Percentiles rank a stretch among this genome's conserved stretches.
Conservation (phyloP, 495 filamentous ascomycete genomes). For the Hypoxylon fragiforme region DNA sequence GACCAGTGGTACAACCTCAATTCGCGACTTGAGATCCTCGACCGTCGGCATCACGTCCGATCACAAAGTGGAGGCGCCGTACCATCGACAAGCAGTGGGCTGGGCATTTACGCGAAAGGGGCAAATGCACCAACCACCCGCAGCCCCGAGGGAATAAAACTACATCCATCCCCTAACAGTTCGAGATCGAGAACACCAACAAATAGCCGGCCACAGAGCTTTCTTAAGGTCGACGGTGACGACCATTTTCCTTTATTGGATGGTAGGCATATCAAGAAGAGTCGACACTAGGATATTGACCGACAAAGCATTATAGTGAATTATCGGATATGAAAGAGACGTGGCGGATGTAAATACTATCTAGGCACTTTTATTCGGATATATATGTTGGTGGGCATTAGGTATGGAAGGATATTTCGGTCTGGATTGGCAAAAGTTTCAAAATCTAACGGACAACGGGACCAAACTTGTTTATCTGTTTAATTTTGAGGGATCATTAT, state of each 20-base stretch:
- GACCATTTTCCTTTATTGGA: constrained; percentile 32
- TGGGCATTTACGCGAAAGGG: constrained; percentile 36
- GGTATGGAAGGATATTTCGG: too few species aligned
- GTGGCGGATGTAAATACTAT: too few species aligned
- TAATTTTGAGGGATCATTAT: not conserved
- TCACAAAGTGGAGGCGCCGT: constrained; percentile 41
- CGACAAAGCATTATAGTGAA: not conserved
- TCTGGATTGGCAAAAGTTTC: too few species aligned
- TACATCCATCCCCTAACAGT: constrained; percentile 39
- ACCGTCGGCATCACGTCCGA: constrained; percentile 41
- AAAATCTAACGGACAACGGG: too few species aligned
- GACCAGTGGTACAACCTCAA: constrained; percentile 74
- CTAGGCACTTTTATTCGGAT: too few species aligned
- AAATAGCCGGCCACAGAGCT: constrained; percentile 16
- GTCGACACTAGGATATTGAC: not conserved
- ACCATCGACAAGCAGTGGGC: constrained; percentile 24
- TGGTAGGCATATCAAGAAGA: constrained; percentile 10
- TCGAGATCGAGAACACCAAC: constrained; percentile 45
- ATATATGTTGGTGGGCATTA: too few species aligned
- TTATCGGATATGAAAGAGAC: too few species aligned
- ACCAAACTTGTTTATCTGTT: too few species aligned
- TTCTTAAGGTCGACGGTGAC: constrained; percentile 30
- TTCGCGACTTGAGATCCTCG: constrained; percentile 68
- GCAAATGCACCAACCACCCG: constrained; percentile 6
- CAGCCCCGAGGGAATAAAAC: constrained; percentile 26